Base-by-base conservation (phyloP, 2,329 filamentous ascomycete genomes). In the Penicillium italicum region DNA sequence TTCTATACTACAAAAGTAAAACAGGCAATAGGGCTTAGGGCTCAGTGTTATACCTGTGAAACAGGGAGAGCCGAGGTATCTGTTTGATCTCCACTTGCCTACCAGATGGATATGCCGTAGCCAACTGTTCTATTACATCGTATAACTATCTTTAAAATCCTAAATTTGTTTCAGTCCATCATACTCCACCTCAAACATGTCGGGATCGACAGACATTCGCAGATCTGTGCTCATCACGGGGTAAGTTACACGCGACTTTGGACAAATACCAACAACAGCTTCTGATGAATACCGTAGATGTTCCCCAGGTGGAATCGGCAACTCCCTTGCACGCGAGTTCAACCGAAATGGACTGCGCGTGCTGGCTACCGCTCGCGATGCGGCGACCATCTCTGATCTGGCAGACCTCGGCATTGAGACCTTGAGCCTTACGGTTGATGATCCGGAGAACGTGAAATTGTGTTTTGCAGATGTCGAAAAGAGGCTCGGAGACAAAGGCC, bases 251-350 rank as follows among this genome's bases (percentile, higher is more conserved):
- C 6, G 40, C 24, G 12, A 31, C n/a, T n/a, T 9, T 20, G 20
- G 16, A 28, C 33, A 46, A 33, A 53, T 48, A 53, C 30, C 37
- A 40, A 48, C 22, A 34, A 51, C 46, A 45, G 31, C 16, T 20
- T 36, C 50, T 64, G 28, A 58, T 31, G 24, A 38, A 37, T 37
- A 26, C 42, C 31, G 22, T 38, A 71, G 70, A 36, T 72, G 69
- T 46, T 70, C 69, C 14, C 78, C 81, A 7, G 81, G 82, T 37
- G 80, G 81, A 50, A 85, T 86, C 58, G 84, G 84, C 28, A 78
- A 85, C 63, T 78, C 79, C 16, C 75, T 86, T 14, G 82, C 82
- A 1, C 74, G 76, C 18, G 81, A 85, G 63, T 86, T 86, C 65
- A 76, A 82, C 53, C 70, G 65, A 26, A 59, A 70, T 71, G 81